phyloP scores from a whole-genome alignment of 257 asterid species.

The Phtheirospermum japonicum region DNA sequence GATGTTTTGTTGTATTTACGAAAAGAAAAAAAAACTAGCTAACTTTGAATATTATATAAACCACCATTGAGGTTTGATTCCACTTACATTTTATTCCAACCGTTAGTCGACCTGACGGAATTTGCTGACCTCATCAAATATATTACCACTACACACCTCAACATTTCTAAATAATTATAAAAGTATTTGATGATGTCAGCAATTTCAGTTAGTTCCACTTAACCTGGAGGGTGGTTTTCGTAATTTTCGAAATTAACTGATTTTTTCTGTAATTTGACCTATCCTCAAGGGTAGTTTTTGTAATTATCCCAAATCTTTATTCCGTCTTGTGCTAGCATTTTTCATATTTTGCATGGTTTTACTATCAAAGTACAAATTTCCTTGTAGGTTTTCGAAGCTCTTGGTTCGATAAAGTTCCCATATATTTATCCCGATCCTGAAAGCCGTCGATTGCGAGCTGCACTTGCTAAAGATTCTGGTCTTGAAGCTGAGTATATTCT shows the following conservation, averaged over 20 bases:
- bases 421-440: slow-evolving; percentile 97
- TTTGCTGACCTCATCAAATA: background rate
- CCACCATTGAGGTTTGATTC: background rate
- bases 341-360: slow-evolving; percentile 16
- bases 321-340: slow-evolving; percentile 3
- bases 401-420: slow-evolving; percentile 84
- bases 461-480: slow-evolving; percentile 94
- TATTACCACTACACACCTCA: too few relatives aligned
- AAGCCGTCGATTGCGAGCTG: slow-evolving; percentile 87
- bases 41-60: background rate
- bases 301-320: background rate
- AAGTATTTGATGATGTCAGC: background rate
- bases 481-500: slow-evolving; percentile 87
- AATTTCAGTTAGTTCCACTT: background rate
- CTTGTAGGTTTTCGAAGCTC: slow-evolving; percentile 84
- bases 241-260: background rate
- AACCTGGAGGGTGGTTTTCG: background rate
- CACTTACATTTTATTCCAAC: background rate
- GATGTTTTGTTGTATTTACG: too few relatives aligned
- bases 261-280: background rate
- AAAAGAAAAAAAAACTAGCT: background rate
- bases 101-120: background rate
- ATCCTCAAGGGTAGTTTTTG: background rate
- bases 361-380: slow-evolving; percentile 23
- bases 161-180: background rate